These are phyloP conservation scores for Stachybotrys elegans DNA, from an alignment of 2,329 filamentous ascomycete species.

Conservation along the genomic window DNA sequence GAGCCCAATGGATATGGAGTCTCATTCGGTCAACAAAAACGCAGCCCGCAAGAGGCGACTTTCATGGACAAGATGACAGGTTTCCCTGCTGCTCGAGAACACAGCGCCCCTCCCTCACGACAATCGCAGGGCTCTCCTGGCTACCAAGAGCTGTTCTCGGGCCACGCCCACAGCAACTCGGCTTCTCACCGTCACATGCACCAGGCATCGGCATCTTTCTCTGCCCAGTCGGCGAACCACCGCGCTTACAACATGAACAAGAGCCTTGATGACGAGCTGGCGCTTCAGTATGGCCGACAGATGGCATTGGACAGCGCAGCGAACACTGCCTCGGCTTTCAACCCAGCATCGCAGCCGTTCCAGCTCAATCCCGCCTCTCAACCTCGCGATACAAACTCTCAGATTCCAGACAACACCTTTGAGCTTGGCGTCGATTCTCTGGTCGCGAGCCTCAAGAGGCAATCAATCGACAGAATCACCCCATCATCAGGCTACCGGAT, in stretches of 20 bases:
- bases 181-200: slow-evolving; percentile 40
- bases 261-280: slow-evolving; percentile 33
- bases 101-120: slow-evolving; percentile 51
- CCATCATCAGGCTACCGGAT: slow-evolving; percentile 22
- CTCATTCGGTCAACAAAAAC: slow-evolving; percentile 23
- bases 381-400: slow-evolving; percentile 38
- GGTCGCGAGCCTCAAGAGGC: slow-evolving; percentile 25
- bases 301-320: slow-evolving; percentile 27
- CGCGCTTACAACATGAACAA: slow-evolving; percentile 30
- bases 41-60: slow-evolving; percentile 29
- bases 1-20: slow-evolving; percentile 17
- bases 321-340: slow-evolving; percentile 16
- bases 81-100: slow-evolving; percentile 42
- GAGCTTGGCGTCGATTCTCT: slow-evolving; percentile 27
- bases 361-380: slow-evolving; percentile 43
- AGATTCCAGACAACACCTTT: slow-evolving; percentile 19
- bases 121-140: slow-evolving; percentile 42
- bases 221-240: slow-evolving; percentile 34
- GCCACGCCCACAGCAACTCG: slow-evolving; percentile 38
- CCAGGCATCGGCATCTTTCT: slow-evolving; percentile 41
- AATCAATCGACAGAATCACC: slow-evolving; percentile 34
- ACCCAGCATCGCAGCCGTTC: slow-evolving; percentile 31
- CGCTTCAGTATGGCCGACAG: slow-evolving; percentile 25
- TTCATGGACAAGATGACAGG: slow-evolving; percentile 32
- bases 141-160: slow-evolving; percentile 25